Base-by-base conservation (phyloP, 441 rosid genomes). In the Lagerstroemia fauriei region DNA sequence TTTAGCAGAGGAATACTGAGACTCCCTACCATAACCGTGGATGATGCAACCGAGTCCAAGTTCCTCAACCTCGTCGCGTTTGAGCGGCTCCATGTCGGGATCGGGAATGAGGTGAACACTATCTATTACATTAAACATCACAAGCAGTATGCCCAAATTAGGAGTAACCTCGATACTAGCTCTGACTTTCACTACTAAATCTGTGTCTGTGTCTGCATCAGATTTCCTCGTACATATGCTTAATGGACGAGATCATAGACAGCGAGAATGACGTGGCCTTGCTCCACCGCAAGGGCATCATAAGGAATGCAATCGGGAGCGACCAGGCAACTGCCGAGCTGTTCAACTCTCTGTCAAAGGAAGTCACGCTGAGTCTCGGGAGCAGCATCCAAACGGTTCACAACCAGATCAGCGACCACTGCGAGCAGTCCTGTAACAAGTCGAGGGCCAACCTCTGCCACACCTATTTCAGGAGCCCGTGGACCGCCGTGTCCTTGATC, bases 21-120 rank as follows among this genome's bases (percentile, higher is more conserved):
- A 70, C 90, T 90, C 65, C 92, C 91, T 1, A 14, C 14, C 12
- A 53, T 84, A 9, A 57, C 83, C 8, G 89, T 88, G 59, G 91
- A 91, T 38, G 90, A 88, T 78, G 29, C 85, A 18, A 83, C 89
- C 0, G 91, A 90, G 78, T 86, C 89, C 16, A 84, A 77, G 70
- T 87, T 85, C 75, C 78, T 90, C 79, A 91, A 91, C 41, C 76
- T 90, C 75, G 87, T 89, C 4, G 91, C 90, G 31, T 91, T 85
- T 1, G 90, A 90, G 81, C 88, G 88, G 7, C 81, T 85, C 34
- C 93, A 90, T 22, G 87, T 86, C 9, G 91, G 90, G 59, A 84
- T 87, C 10, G 89, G 91, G 9, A 87, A 84, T 29, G 90, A 88
- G 57, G 90, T 89, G n/a, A 87, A 38, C 44, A 38, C 44, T 38